A percentile compares a stretch with the other conserved stretches of the same genome.
Conservation (phyloP, 139 green algal genomes). For the Chlamydomonas sphaeroides region DNA sequence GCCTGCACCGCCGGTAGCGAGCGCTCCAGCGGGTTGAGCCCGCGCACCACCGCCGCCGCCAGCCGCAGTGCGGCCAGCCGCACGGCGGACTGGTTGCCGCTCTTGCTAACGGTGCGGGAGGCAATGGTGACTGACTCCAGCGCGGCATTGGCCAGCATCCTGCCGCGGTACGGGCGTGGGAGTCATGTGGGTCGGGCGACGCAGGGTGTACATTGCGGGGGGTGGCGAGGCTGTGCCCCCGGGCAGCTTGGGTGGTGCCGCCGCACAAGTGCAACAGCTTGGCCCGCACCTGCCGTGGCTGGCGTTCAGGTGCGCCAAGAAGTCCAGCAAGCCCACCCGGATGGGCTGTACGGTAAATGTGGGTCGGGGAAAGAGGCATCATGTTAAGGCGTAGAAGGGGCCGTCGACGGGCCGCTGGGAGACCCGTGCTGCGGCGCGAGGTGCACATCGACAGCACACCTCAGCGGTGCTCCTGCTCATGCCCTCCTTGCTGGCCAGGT, state of each 20-base stretch:
- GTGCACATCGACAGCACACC: neutral
- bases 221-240: no score
- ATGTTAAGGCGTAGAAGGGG: no score
- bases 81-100: slow-evolving; percentile 27
- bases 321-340: slow-evolving; percentile 68
- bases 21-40: slow-evolving; percentile 65
- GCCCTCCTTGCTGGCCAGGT: slow-evolving; percentile 70
- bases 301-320: slow-evolving; percentile 64
- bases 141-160: slow-evolving; percentile 21
- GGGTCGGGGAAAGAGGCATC: no score
- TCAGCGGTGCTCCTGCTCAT: slow-evolving; percentile 21
- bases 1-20: slow-evolving; percentile 60
- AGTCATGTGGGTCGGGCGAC: no score
- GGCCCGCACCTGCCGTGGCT: slow-evolving; percentile 61
- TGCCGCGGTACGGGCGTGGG: no score
- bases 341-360: slow-evolving; percentile 49
- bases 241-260: no score
- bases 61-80: slow-evolving; percentile 62
- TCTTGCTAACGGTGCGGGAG: slow-evolving; percentile 41
- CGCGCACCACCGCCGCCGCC: slow-evolving; percentile 69
- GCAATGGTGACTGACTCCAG: slow-evolving; percentile 5
- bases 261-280: no score
- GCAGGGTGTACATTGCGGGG: no score
- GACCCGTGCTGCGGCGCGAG: no score
- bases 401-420: no score